Evolutionary conservation across 2,329 filamentous ascomycete genomes (phyloP).

Genomic region (Magnaporthiopsis incrustans): DNA sequence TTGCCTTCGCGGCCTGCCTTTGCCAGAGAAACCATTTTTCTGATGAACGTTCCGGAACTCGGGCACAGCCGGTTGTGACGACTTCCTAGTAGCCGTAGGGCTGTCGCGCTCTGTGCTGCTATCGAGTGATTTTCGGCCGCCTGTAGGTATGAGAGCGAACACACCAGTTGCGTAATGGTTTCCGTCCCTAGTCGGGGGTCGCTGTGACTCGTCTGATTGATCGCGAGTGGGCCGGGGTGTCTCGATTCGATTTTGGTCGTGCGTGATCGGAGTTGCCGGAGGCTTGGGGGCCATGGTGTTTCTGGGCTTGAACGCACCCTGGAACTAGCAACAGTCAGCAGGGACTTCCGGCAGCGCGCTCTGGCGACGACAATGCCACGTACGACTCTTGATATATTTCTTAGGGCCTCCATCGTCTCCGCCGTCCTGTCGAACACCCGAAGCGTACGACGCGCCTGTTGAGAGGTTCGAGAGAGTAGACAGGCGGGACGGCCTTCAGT

Average conservation of each 20-base stretch:
- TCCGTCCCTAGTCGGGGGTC: neutral
- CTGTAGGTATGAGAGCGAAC: neutral
- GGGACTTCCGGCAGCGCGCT: neutral
- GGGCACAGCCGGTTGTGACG: neutral
- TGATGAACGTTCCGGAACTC: neutral
- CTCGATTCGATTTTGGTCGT: neutral
- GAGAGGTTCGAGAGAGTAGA: neutral
- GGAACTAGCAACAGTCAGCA: neutral
- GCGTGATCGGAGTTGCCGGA: neutral
- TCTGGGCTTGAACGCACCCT: neutral
- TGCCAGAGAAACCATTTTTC: neutral
- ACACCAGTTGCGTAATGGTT: neutral
- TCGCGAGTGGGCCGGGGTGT: neutral
- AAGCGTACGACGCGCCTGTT: neutral
- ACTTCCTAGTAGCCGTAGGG: neutral
- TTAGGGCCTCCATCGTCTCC: neutral
- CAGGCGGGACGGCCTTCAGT: neutral
- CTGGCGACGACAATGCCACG: neutral
- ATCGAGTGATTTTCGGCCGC: neutral
- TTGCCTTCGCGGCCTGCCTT: neutral
- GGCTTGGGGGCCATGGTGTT: neutral
- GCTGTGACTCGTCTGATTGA: neutral
- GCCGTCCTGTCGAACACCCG: neutral
- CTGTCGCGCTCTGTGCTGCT: neutral
- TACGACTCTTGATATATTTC: neutral